phyloP scores from a whole-genome alignment of 306 rosid species.

The Rosa multiflora region DNA sequence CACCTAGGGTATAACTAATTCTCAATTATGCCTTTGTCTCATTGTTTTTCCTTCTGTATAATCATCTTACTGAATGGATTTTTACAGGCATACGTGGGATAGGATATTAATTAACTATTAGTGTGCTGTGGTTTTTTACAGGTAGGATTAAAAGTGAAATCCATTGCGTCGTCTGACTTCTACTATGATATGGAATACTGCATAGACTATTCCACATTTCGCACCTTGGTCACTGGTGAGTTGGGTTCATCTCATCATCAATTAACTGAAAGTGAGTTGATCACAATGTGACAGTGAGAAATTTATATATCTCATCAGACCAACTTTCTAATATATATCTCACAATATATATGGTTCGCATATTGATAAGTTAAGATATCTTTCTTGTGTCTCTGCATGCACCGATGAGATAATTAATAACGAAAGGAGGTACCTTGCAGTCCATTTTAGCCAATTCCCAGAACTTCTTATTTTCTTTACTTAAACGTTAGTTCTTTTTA shows the following conservation, averaged over 20 bases:
- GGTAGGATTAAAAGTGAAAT: constrained; percentile 56
- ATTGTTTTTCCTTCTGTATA: background rate
- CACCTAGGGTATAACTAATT: constrained; percentile 61
- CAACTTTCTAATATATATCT: too few species aligned
- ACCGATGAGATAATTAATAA: too few species aligned
- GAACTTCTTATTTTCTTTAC: too few species aligned
- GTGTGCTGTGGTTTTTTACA: constrained; percentile 33
- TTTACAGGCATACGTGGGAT: background rate
- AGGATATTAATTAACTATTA: background rate
- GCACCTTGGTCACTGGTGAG: constrained; percentile 51
- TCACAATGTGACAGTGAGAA: too few species aligned
- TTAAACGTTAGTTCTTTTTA: too few species aligned
- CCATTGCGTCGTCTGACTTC: constrained; percentile 51
- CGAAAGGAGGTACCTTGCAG: too few species aligned
- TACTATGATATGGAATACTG: constrained; percentile 94
- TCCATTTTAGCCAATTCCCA: too few species aligned
- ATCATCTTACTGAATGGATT: background rate
- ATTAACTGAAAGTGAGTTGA: background rate
- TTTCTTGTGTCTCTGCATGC: too few species aligned
- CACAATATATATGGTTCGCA: too few species aligned
- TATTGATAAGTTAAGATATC: too few species aligned
- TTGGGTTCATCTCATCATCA: background rate
- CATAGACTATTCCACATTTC: constrained; percentile 88
- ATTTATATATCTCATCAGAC: too few species aligned
- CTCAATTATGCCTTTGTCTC: constrained; percentile 22